Conservation (phyloP, 257 asterid species). For the Catharanthus roseus region DNA sequence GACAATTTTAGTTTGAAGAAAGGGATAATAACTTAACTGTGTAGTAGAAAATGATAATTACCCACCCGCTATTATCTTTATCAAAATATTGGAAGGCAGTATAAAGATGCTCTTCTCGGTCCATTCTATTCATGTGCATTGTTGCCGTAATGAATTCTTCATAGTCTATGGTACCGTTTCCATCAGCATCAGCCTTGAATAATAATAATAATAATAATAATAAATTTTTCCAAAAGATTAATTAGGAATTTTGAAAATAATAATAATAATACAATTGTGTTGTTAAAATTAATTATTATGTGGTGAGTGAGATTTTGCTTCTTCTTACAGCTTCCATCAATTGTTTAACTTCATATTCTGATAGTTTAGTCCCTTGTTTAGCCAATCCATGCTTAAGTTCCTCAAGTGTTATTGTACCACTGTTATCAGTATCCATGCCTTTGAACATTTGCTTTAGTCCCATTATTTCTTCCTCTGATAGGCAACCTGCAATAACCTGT, state of each 20-base stretch:
- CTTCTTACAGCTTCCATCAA: constrained; percentile 69
- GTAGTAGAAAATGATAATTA: not conserved
- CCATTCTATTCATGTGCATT: constrained; percentile 96
- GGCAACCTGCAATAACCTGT: constrained; percentile 67
- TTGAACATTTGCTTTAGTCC: constrained; percentile 70
- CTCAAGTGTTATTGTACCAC: constrained; percentile 69
- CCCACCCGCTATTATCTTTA: constrained; percentile 92
- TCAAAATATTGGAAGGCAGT: constrained; percentile 97
- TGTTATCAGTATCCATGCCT: constrained; percentile 58
- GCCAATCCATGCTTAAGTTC: constrained; percentile 63
- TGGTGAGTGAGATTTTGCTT: not conserved
- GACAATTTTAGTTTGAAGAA: not conserved
- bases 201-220: too few relatives aligned
- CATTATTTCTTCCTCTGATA: constrained; percentile 73
- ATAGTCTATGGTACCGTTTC: constrained; percentile 92
- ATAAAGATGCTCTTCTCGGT: constrained; percentile 94
- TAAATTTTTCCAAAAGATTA: not conserved
- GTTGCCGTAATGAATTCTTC: constrained; percentile 97
- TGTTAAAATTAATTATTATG: too few relatives aligned
- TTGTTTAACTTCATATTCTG: constrained; percentile 61
- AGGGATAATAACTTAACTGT: too few relatives aligned
- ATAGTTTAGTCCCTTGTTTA: constrained; percentile 60
- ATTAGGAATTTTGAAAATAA: not conserved
- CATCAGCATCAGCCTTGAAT: constrained; percentile 90
- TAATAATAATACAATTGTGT: too few relatives aligned